phyloP scores from a whole-genome alignment of 345 rosid genomes.

The Brassica incana region DNA sequence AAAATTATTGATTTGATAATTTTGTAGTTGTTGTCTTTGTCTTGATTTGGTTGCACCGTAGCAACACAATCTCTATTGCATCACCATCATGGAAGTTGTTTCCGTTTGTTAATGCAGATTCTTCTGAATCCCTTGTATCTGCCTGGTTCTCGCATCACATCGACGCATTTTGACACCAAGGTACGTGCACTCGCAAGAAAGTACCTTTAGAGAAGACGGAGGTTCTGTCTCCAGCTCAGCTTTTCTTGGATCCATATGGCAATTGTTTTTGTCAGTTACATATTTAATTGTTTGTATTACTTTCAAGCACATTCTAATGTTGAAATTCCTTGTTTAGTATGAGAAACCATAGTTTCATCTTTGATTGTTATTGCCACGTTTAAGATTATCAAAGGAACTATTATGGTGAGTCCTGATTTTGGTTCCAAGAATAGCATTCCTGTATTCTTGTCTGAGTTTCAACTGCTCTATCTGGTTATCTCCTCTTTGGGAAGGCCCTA shows the following conservation, averaged over 20 bases:
- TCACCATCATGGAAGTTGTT: not conserved
- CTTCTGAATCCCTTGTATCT: conserved; percentile 89
- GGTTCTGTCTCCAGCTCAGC: not conserved
- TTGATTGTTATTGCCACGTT: too few species aligned
- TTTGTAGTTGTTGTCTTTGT: not conserved
- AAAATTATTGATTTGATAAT: not conserved
- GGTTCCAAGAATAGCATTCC: too few species aligned
- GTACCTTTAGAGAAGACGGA: conserved; percentile 50
- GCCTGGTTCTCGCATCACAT: conserved; percentile 87
- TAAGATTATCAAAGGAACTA: too few species aligned
- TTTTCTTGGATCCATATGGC: not conserved
- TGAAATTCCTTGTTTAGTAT: too few species aligned
- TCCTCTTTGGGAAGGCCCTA: too few species aligned
- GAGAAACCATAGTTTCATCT: too few species aligned
- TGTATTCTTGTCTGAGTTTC: too few species aligned
- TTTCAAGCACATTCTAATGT: not conserved
- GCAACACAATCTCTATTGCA: not conserved
- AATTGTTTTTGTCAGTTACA: not conserved
- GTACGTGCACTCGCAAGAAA: conserved; percentile 95
- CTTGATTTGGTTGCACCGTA: not conserved
- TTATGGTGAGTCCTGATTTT: too few species aligned
- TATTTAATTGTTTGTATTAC: not conserved
- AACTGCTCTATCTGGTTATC: too few species aligned
- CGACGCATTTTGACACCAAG: conserved; percentile 91
- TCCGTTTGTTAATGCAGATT: conserved; percentile 45